Base-by-base conservation (phyloP, 176 grass and related monocot species). In the Oryza officinalis region DNA sequence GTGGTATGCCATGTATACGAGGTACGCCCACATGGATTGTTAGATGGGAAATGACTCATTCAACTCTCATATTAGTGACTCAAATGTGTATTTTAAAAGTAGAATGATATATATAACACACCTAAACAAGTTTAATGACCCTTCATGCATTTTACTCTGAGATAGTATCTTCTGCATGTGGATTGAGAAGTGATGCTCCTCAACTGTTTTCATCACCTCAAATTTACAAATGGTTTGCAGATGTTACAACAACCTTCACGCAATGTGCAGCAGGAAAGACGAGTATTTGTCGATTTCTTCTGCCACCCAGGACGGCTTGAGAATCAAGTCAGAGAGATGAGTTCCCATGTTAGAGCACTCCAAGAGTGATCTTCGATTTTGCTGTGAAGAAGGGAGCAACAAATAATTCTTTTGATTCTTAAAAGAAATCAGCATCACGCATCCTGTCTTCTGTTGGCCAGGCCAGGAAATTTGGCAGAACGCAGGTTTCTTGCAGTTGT, bases 201-300 rank as follows among this genome's bases (percentile, higher is more conserved):
- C 3, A 50, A 14, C 15, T 47, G 8, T 46, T 1, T 28, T 87
- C 27, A 26, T 13, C 61, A 45, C 30, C 17, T 57, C 37, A 59
- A 35, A 54, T 27, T 22, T 82, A 10, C 57, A 45, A 73, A 73
- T 68, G 33, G 67, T 81, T 20, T 81, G 79, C 76, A 94, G 92
- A 92, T 89, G 23, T 84, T 94, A n/a, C 86, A 87, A 59, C 81
- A 89, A 50, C 87, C 88, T 71, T 89, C 89, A 64, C 89, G 86
- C 27, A 86, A 87, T 22, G 57, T 59, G 20, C 89, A 84, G n/a
- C 84, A 83, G 78, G 89, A 85, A 77, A 89, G 92, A 63, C 89
- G 86, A 66, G 87, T 89, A 54, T 94, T 94, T 64, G 75, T 50
- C 18, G 81, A 94, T 87, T 94, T 94, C 65, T 94, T 94, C 85